A percentile compares a stretch with the other conserved stretches of the same genome.
Evolutionary conservation across 169 alveolate species (phyloP).

Genomic region (Amoebophrya sp.): DNA sequence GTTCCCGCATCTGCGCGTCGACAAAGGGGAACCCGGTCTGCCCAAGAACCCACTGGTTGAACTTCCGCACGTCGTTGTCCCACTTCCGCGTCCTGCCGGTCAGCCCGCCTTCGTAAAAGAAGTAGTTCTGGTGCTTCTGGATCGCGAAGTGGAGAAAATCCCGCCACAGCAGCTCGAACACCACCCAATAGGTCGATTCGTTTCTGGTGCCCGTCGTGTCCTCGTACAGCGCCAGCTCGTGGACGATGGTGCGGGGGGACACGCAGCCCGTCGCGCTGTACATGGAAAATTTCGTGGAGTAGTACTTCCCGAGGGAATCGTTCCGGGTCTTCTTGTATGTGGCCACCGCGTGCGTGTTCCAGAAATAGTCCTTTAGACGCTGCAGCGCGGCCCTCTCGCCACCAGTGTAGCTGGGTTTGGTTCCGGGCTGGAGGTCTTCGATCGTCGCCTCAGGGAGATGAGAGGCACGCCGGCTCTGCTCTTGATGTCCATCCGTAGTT

Average conservation of each 20-base stretch:
- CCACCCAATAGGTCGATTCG: background rate
- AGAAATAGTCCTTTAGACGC: background rate
- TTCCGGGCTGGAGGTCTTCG: too few species aligned
- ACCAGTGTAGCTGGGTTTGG: too few species aligned
- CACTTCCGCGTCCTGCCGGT: background rate
- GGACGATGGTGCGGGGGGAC: slow-evolving; percentile 14
- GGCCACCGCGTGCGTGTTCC: background rate
- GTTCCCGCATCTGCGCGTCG: slow-evolving; percentile 33
- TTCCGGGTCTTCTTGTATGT: slow-evolving; percentile 41
- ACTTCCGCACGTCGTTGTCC: background rate
- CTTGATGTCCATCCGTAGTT: too few species aligned
- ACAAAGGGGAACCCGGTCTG: slow-evolving; percentile 32
- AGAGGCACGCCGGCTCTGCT: too few species aligned
- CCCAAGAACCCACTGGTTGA: background rate
- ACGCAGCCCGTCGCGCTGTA: slow-evolving; percentile 35
- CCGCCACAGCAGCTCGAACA: background rate
- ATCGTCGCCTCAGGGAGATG: too few species aligned
- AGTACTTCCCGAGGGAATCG: background rate
- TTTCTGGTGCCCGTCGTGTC: background rate
- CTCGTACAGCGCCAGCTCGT: background rate
- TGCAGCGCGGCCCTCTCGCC: background rate
- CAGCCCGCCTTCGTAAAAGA: slow-evolving; percentile 25
- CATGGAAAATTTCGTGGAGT: slow-evolving; percentile 36
- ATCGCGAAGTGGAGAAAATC: slow-evolving; percentile 26
- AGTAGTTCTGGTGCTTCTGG: background rate